A percentile compares a stretch with the other conserved stretches of the same genome.
Evolutionary conservation across 495 filamentous ascomycete species (phyloP).

Genomic region (Evernia prunastri): DNA sequence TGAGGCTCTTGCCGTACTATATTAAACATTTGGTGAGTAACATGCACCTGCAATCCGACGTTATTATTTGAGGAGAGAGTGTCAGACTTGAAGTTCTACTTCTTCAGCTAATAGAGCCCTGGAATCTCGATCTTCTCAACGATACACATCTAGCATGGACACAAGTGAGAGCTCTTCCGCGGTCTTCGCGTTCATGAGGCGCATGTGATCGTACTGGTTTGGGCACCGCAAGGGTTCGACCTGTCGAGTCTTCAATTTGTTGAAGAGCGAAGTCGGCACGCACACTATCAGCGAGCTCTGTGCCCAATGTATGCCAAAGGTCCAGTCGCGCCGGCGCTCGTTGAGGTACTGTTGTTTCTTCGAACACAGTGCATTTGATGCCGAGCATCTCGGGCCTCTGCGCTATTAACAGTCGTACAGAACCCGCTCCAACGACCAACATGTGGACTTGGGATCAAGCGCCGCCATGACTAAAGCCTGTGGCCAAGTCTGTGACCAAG

Average conservation of each 20-base stretch:
- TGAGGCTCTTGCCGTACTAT: conserved; percentile 29
- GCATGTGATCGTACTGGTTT: conserved; percentile 33
- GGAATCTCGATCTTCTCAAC: conserved; percentile 23
- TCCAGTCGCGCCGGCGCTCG: conserved; percentile 48
- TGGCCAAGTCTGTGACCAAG: no score
- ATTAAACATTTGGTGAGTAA: not conserved
- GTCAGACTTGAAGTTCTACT: conserved; percentile 36
- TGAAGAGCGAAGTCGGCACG: conserved; percentile 34
- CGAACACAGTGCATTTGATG: conserved; percentile 44
- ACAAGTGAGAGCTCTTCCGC: conserved; percentile 39
- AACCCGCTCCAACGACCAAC: conserved; percentile 25
- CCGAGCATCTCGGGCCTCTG: conserved; percentile 45
- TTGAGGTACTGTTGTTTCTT: conserved; percentile 38
- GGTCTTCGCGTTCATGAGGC: conserved; percentile 42
- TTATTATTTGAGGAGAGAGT: not conserved
- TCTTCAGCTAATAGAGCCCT: conserved; percentile 23
- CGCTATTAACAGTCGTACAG: conserved; percentile 38
- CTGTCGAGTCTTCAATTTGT: conserved; percentile 36
- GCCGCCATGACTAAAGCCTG: not conserved
- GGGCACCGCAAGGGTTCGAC: conserved; percentile 34
- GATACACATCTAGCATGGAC: conserved; percentile 37
- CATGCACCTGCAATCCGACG: not conserved
- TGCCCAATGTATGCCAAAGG: conserved; percentile 51
- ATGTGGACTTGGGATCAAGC: not conserved
- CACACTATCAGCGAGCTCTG: conserved; percentile 34